phyloP scores from a whole-genome alignment of 2,329 filamentous ascomycete genomes.

The Dactylellina drechsleri region DNA sequence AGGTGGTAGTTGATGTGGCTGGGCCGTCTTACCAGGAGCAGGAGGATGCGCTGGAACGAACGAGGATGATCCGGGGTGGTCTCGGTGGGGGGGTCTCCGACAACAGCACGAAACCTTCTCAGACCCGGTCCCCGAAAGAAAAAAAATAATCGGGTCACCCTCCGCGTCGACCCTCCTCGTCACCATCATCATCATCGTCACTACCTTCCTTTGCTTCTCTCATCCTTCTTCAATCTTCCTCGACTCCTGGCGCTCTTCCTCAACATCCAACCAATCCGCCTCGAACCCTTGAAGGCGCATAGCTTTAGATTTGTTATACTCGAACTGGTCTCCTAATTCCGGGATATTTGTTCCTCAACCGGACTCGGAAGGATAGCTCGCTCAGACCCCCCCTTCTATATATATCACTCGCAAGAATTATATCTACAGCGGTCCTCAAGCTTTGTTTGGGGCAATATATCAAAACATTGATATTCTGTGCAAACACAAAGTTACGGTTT shows the following conservation, averaged over 20 bases:
- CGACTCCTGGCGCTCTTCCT: conserved; percentile 14
- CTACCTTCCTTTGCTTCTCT: conserved; percentile 32
- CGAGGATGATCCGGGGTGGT: conserved; percentile 55
- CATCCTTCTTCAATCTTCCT: conserved; percentile 16
- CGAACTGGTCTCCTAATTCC: background rate
- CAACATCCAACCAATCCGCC: conserved; percentile 15
- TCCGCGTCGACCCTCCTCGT: background rate
- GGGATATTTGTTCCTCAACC: conserved; percentile 13
- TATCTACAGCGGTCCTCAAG: background rate
- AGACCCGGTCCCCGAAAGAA: conserved; percentile 40
- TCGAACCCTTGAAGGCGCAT: conserved; percentile 2
- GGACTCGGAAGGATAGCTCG: conserved; percentile 5
- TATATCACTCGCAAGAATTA: background rate
- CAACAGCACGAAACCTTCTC: conserved; percentile 51
- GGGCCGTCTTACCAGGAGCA: conserved; percentile 53
- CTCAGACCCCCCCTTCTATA: conserved; percentile 15
- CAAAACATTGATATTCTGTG: background rate
- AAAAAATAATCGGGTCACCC: conserved; percentile 39
- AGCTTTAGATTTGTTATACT: conserved; percentile 15
- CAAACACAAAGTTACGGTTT: background rate
- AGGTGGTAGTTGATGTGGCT: conserved; percentile 55
- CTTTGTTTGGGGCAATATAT: conserved; percentile 6
- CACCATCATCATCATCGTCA: conserved; percentile 16
- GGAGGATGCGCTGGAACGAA: conserved; percentile 55
- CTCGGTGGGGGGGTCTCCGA: conserved; percentile 55